phyloP scores from a whole-genome alignment of 352 stramenopile genomes.

The Blastocystis sp. region DNA sequence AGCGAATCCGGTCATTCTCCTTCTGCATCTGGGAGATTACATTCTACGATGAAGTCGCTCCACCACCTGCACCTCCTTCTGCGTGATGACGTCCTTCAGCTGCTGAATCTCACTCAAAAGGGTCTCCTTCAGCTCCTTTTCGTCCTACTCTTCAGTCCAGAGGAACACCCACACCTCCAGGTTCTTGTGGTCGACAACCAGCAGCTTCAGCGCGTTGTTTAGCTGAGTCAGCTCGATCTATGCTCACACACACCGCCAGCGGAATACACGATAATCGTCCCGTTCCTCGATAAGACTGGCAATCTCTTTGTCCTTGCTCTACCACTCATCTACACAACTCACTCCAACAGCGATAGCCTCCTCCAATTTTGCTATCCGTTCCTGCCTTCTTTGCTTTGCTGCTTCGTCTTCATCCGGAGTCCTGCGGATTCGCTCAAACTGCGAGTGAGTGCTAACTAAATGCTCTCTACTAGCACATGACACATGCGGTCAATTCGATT shows the following conservation, averaged over 20 bases:
- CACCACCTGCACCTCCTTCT: conserved; percentile 3
- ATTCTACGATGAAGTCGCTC: neutral
- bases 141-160: neutral
- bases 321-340: neutral
- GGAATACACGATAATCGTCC: conserved; percentile 6
- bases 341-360: neutral
- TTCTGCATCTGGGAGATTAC: conserved; percentile 54
- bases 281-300: conserved; percentile 4
- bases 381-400: neutral
- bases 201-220: conserved; percentile 22
- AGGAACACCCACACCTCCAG: conserved; percentile 5
- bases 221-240: conserved; percentile 44
- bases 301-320: conserved; percentile 33
- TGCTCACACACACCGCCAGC: neutral
- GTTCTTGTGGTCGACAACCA: conserved; percentile 10
- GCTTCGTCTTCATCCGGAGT: neutral
- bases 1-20: conserved; percentile 27
- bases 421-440: neutral
- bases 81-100: conserved; percentile 20
- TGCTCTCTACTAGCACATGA: too few relatives aligned
- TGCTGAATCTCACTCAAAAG: conserved; percentile 8
- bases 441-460: neutral
- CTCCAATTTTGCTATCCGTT: neutral
- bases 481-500: neutral
- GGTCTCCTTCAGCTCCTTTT: conserved; percentile 2